Conservation (phyloP, 805 yeast species). For the Yarrowia deformans region DNA sequence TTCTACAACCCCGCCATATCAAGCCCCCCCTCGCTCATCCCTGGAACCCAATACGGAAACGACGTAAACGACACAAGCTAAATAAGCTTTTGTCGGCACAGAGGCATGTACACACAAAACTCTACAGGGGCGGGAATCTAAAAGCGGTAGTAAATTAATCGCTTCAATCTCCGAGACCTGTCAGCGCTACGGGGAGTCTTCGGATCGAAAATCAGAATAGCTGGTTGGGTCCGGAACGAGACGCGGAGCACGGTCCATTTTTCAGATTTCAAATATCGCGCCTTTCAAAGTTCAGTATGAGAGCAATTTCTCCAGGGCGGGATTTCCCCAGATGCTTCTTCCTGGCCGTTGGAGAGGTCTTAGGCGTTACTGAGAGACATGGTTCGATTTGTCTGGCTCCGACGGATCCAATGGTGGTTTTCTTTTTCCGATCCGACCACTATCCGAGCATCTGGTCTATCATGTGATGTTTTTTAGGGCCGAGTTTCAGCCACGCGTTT, state of each 20-base stretch:
- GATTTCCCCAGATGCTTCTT: too few relatives aligned
- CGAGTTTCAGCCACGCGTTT: neutral
- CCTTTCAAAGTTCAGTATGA: neutral
- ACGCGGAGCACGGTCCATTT: neutral
- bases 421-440: neutral
- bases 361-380: neutral
- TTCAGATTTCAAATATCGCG: neutral
- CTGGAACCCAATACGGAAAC: conserved; percentile 19
- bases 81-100: conserved; percentile 5
- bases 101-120: conserved; percentile 27
- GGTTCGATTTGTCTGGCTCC: neutral
- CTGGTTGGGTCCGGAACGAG: neutral
- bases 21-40: neutral
- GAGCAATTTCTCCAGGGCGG: conserved; percentile 14
- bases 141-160: conserved; percentile 27
- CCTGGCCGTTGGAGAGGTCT: too few relatives aligned
- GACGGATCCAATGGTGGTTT: neutral
- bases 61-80: conserved; percentile 11
- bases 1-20: neutral
- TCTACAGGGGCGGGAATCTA: conserved; percentile 33
- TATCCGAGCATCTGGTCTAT: neutral
- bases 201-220: neutral
- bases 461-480: neutral
- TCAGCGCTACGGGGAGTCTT: too few relatives aligned
- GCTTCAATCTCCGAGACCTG: conserved; percentile 3